Percentiles rank a stretch among this genome's conserved stretches.
Evolutionary conservation across 2,329 filamentous ascomycete species (phyloP).

Genomic region (Talaromyces sp.): DNA sequence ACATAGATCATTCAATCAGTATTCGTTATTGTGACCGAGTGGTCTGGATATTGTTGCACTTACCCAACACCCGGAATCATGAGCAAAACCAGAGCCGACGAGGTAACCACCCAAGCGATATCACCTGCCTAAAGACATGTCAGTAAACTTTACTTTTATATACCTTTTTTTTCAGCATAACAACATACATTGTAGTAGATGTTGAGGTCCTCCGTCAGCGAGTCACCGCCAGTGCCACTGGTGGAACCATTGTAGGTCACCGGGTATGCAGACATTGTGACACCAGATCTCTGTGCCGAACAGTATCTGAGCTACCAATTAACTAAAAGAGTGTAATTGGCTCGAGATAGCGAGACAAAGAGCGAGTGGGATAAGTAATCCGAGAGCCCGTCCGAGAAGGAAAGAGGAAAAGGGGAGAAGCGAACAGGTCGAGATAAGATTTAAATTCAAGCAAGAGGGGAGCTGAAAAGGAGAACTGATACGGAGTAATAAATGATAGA

Average conservation of each 20-base stretch:
- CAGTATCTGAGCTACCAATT: not conserved
- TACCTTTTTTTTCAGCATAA: too few species aligned
- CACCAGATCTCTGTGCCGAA: not conserved
- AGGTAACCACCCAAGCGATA: constrained; percentile 78
- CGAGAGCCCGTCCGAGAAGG: not conserved
- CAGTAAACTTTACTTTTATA: too few species aligned
- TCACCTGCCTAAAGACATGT: constrained; percentile 66
- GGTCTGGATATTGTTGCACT: constrained; percentile 14
- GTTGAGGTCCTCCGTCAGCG: constrained; percentile 73
- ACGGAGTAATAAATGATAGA: constrained; percentile 27
- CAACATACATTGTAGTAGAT: constrained; percentile 68
- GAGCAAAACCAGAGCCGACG: constrained; percentile 78
- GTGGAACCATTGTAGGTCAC: constrained; percentile 67
- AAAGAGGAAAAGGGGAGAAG: not conserved
- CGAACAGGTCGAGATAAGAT: constrained; percentile 1
- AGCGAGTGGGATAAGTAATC: not conserved
- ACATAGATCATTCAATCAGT: constrained; percentile 14
- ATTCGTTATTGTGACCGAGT: not conserved
- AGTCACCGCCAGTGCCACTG: constrained; percentile 63
- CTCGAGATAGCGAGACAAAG: not conserved
- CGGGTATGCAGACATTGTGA: constrained; percentile 39
- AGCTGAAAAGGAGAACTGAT: constrained; percentile 6
- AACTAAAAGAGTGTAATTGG: not conserved
- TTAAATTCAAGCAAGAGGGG: not conserved
- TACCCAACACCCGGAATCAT: constrained; percentile 90